phyloP scores from a whole-genome alignment of 768 basidiomycete species.

The Pleurotus eryngii region DNA sequence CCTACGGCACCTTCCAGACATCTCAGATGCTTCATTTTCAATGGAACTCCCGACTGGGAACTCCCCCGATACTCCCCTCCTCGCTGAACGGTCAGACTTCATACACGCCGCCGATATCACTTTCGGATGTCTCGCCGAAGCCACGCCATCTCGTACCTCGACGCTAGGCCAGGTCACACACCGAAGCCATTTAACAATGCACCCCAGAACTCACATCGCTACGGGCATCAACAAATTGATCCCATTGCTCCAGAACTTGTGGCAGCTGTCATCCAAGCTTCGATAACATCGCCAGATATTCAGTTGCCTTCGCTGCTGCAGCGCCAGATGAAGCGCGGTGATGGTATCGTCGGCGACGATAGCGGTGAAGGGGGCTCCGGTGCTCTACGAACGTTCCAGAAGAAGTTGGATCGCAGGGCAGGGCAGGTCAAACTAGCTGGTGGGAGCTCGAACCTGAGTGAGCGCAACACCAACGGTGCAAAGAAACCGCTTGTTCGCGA shows the following conservation, averaged over 20 bases:
- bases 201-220: not conserved
- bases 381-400: not conserved
- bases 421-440: no score
- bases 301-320: not conserved
- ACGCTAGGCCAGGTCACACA: slow-evolving; percentile 39
- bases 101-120: slow-evolving; percentile 38
- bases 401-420: not conserved
- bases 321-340: not conserved
- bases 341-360: not conserved
- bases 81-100: slow-evolving; percentile 44
- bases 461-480: no score
- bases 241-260: slow-evolving; percentile 10
- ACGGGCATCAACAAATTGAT: not conserved
- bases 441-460: no score
- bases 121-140: slow-evolving; percentile 28
- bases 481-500: no score
- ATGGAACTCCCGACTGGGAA: slow-evolving; percentile 51
- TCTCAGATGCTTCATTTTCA: slow-evolving; percentile 48
- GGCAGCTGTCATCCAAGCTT: not conserved
- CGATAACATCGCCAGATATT: not conserved
- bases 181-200: slow-evolving; percentile 27
- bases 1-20: slow-evolving; percentile 51
- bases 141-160: slow-evolving; percentile 25
- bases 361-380: not conserved
- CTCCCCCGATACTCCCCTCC: slow-evolving; percentile 49